Evolutionary conservation across 257 asterid species (phyloP), one percentile per base, ranked within the genome.

Genomic region (Solanum pimpinellifolium): DNA sequence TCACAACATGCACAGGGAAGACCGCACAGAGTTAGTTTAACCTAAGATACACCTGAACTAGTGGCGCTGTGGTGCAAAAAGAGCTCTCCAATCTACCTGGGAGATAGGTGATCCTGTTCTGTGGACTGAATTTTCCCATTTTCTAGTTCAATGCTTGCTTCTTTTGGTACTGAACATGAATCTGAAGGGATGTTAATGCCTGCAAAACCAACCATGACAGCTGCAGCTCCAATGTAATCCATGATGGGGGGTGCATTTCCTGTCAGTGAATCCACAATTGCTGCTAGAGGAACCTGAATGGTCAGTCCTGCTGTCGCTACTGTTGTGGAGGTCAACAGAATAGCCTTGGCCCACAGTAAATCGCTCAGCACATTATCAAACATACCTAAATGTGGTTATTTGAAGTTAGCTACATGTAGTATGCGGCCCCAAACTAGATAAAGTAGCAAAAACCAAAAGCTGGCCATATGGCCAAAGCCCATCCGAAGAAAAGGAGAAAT

Each of bases 271-370:
- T 97, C 99, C 83, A 96, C 97, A 56, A 97, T 69, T 39, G 98
- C 98, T 23, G 99, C 99, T 83, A 97, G 90, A 2, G 98, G 99
- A 37, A 96, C 99, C 92, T 97, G 99, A 85, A 97, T 95, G 4
- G 99, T 92, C n/a, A 97, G 97, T 69, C 99, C 99, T 7, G 99
- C 98, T 44, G 99, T 93, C 37, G 99, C 99, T 65, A 97, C 99
- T 13, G 99, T 96, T 10, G 98, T 97, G 18, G 95, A 90, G 27
- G 99, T 97, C 62, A 97, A 95, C 82, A 97, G 98, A 80, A 97
- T 97, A 3, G 99, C 99, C 89, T 97, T 97, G 72, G 99, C 99
- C 99, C 99, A 97, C 29, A 96, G 88, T 89, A 95, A 97, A 90
- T 97, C 99, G 49, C 99, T 97, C 94, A 96, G 84, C 88, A 95